Evolutionary conservation across 129 eudicot genomes (phyloP), one percentile per base, ranked within the genome.

Genomic region (Silybum marianum): DNA sequence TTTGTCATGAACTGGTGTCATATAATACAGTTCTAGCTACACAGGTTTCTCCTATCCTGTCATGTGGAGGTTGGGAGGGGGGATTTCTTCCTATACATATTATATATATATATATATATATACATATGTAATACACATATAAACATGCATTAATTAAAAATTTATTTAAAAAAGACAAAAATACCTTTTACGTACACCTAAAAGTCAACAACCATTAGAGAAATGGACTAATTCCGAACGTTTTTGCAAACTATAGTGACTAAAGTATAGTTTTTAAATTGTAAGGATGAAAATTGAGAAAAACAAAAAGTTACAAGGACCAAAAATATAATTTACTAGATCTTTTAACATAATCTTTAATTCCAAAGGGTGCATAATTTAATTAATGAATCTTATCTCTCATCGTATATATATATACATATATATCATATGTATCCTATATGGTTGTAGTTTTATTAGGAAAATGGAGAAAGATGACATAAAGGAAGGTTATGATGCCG

Each of bases 401-500:
- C 2, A 40, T 6, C n/a, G n/a, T n/a, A 58, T 58, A 18, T 1
- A 18, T 18, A 54, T 6, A 3, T 58, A n/a, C 6, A 58, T 32
- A 32, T 32, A 32, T 32, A 32, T 32, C 36, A 32, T 32, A 32
- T 32, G 36, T 4, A 32, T 16, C 6, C 18, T 58, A 7, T n/a
- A 19, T 58, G 22, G 23, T 58, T 18, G 66, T 58, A 58, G 19
- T 58, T 58, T 58, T 7, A 5, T n/a, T 14, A 22, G 10, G 23
- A 58, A 39, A 67, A 84, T 84, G 87, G 73, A 79, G 54, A 68
- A 68, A 38, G 24, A 58, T 58, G 66, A 22, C 66, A 58, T 21
- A 24, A 44, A 78, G 4, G 76, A 12, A 73, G 75, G 87, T 73
- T 87, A 87, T 84, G 90, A 87, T 23, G 90, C 83, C 21, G 60